Evolutionary conservation across 495 filamentous ascomycete species (phyloP).

Genomic region (Talaromyces trachyspermus): DNA sequence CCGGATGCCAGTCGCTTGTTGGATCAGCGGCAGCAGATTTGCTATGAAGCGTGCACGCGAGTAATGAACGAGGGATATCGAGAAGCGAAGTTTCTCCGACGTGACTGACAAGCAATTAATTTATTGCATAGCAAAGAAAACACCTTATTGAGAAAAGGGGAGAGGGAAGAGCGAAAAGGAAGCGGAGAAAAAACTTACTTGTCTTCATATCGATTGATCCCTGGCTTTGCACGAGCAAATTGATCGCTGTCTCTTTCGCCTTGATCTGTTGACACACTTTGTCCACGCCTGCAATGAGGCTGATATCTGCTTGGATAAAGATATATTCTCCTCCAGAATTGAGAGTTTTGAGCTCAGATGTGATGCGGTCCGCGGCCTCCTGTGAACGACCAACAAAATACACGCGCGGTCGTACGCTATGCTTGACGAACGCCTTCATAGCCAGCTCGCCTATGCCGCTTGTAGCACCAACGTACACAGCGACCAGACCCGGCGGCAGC

Average conservation of each 20-base stretch:
- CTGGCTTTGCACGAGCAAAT: slow-evolving; percentile 48
- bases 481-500: neutral
- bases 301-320: slow-evolving; percentile 52
- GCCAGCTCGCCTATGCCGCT: slow-evolving; percentile 54
- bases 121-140: too few species aligned
- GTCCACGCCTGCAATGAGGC: slow-evolving; percentile 51
- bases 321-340: slow-evolving; percentile 42
- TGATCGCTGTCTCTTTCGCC: slow-evolving; percentile 45
- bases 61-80: slow-evolving; percentile 49
- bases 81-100: slow-evolving; percentile 48
- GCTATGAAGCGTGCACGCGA: slow-evolving; percentile 53
- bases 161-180: neutral
- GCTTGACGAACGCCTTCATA: slow-evolving; percentile 45
- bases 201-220: slow-evolving; percentile 17
- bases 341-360: slow-evolving; percentile 22
- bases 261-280: slow-evolving; percentile 49
- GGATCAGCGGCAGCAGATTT: slow-evolving; percentile 57
- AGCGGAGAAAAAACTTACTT: neutral
- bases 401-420: slow-evolving; percentile 37
- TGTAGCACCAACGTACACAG: slow-evolving; percentile 47
- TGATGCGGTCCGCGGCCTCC: slow-evolving; percentile 24
- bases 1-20: slow-evolving; percentile 32
- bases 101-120: slow-evolving; percentile 34
- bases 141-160: neutral
- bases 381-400: slow-evolving; percentile 43